Base-by-base conservation (phyloP, 495 filamentous ascomycete species). In the Aspergillus mulundensis region DNA sequence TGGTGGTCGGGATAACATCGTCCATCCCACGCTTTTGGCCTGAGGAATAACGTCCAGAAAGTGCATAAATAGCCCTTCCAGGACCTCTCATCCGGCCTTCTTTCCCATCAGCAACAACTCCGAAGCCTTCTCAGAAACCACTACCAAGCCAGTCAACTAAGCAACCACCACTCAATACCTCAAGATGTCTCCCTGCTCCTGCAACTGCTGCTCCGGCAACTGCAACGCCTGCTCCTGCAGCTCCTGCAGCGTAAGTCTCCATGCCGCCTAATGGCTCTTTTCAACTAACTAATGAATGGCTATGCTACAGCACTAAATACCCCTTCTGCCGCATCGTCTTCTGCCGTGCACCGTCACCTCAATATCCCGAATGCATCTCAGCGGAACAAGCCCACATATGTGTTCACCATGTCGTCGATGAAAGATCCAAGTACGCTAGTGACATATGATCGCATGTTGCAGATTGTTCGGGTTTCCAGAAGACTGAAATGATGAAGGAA, bases 121-220 rank as follows among this genome's bases (percentile, higher is more conserved):
- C 21, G 30, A 41, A 50, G 38, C 23, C 45, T 39, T 30, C 34
- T 50, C 42, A 18, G 34, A 50, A 45, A 49, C 21, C 34, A 16
- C 19, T 32, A 30, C 25, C 20, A 36, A n/a, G 4, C 53, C 23
- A 19, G 28, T 36, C 49, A 52, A 50, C 32, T 43, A 10, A 30
- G 24, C 44, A n/a, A 48, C 46, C 19, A 57, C 46, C 24, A 23
- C 8, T 10, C 32, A 7, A 7, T 11, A 36, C 32, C 32, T 36
- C 54, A 57, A 57, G 0, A 57, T 57, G 54, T 57, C 54, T 57
- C 54, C 54, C 54, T 57, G 54, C 54, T 24, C 38, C 19, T 57
- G 54, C 54, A 57, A 50, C 54, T 57, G 54, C 54, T 57, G 54
- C 54, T 57, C 54, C 25, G 54, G 54, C 18, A 34, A 50, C 46